phyloP scores from a whole-genome alignment of 2,329 filamentous ascomycete species.

The Xylariaceae sp. region DNA sequence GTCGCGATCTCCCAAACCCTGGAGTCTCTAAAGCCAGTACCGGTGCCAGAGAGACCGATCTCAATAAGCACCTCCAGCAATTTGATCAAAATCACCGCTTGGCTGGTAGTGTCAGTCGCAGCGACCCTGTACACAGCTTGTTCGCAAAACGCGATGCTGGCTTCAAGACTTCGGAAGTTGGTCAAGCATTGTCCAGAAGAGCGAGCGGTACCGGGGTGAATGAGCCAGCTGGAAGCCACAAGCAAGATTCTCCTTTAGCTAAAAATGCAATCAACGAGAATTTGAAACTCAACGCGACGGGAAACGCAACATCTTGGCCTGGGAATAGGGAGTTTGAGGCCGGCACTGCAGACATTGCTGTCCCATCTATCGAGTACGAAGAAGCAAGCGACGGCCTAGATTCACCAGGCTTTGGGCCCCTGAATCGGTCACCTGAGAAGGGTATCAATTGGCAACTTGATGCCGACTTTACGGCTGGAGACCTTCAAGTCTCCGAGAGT shows the following conservation, averaged over 20 bases:
- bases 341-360: conserved; percentile 13
- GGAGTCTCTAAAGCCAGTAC: conserved; percentile 17
- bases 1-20: conserved; percentile 20
- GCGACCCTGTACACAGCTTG: conserved; percentile 30
- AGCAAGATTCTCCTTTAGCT: conserved; percentile 17
- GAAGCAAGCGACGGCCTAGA: conserved; percentile 20
- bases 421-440: conserved; percentile 44
- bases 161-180: conserved; percentile 37
- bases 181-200: conserved; percentile 33
- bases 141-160: conserved; percentile 36
- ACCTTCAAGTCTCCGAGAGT: conserved; percentile 55
- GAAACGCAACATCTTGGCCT: background rate
- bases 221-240: conserved; percentile 22
- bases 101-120: conserved; percentile 7
- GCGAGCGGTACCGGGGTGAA: conserved; percentile 35
- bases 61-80: conserved; percentile 29
- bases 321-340: background rate
- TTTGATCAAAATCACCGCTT: conserved; percentile 33
- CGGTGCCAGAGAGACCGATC: conserved; percentile 31
- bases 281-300: background rate
- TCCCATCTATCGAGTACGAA: conserved; percentile 29
- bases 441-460: conserved; percentile 56
- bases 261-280: conserved; percentile 15
- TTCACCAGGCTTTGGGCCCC: conserved; percentile 19
- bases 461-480: conserved; percentile 55